Base-by-base conservation (phyloP, 1,139 yeast species). In the Arxiozyma bovina region DNA sequence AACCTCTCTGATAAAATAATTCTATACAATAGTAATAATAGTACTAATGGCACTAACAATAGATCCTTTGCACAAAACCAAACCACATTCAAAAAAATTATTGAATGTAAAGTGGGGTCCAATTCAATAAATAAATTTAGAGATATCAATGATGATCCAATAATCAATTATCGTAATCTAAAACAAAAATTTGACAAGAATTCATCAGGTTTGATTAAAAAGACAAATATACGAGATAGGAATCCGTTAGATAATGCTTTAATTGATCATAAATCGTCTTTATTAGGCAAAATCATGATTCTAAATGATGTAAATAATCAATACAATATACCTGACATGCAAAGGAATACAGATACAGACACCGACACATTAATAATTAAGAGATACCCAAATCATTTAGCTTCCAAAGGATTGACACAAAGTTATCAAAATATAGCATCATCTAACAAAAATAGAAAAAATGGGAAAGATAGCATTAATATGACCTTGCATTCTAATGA, bases 301-400 rank as follows among this genome's bases (percentile, higher is more conserved):
- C 6, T 34, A 34, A 15, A 34, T 34, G 12, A 6, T 12, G 12
- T 15, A 15, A 34, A 12, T 15, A 34, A 34, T 34, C 17, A 34
- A 3, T 12, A 34, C 6, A 15, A 34, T 15, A 15, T 34, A 34
- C 12, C 40, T 15, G 40, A 34, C 12, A 15, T 34, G 12, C 40
- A 34, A 15, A 34, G 12, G 18, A 30, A 43, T 4, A 44, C 21
- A 17, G 22, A 50, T n/a, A 44, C 54, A 15, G 44, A 40, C 47
- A 44, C 54, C 11, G 44, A 40, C 47, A 42, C 43, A 22, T 49
- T 58, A 12, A 53, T 53, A 15, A 54, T 60, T 22, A 60, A 57
- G 44, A 47, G 54, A n/a, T 60, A 58, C 50, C 58, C 58, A 11
- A 55, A 53, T 15, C 57, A 57, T 47, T 52, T 54, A 38, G 48